Conservation (phyloP, 352 stramenopile genomes). For the Phytophthora megakarya region DNA sequence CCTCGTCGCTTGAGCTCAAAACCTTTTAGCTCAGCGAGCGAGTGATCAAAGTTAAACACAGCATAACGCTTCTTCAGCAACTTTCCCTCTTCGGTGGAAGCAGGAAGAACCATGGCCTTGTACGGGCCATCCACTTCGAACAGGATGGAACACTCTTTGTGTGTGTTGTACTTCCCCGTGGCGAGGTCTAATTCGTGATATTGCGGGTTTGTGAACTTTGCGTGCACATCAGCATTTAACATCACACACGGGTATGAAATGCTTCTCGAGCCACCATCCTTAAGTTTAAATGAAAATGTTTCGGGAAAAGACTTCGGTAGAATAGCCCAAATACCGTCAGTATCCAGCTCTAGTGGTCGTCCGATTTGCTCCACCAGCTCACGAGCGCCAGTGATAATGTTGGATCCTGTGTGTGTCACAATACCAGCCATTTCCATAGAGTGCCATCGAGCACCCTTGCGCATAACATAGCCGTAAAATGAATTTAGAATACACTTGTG, state of each 20-base stretch:
- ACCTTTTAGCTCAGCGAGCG: conserved; percentile 83
- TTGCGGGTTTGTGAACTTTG: conserved; percentile 99
- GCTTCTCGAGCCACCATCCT: conserved; percentile 72
- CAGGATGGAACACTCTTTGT: conserved; percentile 98
- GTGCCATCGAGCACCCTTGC: conserved; percentile 98
- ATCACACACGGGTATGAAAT: conserved; percentile 99
- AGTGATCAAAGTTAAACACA: conserved; percentile 88
- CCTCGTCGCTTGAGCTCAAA: conserved; percentile 99
- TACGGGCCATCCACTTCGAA: conserved; percentile 99
- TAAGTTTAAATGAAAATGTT: conserved; percentile 93
- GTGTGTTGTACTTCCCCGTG: conserved; percentile 90
- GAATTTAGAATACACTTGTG: conserved; percentile 99
- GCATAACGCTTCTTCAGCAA: conserved; percentile 98
- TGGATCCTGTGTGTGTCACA: conserved; percentile 98
- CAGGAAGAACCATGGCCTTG: conserved; percentile 97
- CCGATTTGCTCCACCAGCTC: conserved; percentile 95
- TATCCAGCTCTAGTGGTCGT: conserved; percentile 98
- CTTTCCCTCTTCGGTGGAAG: conserved; percentile 98
- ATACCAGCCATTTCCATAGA: conserved; percentile 99
- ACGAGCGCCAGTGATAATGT: conserved; percentile 97
- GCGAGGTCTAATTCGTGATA: conserved; percentile 68
- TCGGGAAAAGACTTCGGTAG: conserved; percentile 98
- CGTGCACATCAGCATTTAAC: conserved; percentile 98
- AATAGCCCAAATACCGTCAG: conserved; percentile 99
- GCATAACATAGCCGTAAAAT: conserved; percentile 99